These are phyloP conservation scores for Vitis hybrid DNA, from an alignment of 177 flowering plant species.

Conservation along the genomic window DNA sequence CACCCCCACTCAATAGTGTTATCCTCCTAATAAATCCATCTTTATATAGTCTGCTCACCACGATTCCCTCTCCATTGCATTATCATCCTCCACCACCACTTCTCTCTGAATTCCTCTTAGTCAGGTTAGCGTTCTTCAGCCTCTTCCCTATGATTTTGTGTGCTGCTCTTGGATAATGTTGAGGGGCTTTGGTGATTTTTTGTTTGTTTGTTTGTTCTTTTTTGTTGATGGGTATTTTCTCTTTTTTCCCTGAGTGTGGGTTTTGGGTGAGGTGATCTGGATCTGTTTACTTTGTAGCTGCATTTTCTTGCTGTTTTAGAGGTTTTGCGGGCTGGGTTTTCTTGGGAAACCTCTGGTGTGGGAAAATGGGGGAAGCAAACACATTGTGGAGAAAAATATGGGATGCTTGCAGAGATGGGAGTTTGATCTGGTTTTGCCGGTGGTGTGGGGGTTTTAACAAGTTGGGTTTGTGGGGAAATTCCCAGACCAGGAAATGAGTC, in stretches of 20 bases:
- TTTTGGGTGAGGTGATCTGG: constrained; percentile 18
- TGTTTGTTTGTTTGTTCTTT: neutral
- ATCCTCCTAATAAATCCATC: constrained; percentile 1
- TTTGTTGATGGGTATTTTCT: constrained; percentile 1
- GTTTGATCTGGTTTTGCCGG: constrained; percentile 6
- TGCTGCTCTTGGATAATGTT: neutral
- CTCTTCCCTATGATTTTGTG: constrained; percentile 4
- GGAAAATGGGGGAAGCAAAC: neutral
- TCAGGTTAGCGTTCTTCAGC: constrained; percentile 31
- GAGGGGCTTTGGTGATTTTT: neutral
- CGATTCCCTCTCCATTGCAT: constrained; percentile 15
- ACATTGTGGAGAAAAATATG: neutral
- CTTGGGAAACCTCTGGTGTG: constrained; percentile 5
- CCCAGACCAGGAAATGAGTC: neutral
- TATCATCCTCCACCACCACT: neutral
- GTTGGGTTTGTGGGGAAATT: neutral
- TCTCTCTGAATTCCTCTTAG: constrained; percentile 40
- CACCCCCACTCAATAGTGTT: constrained; percentile 5
- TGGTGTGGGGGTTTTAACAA: neutral
- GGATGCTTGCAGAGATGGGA: constrained; percentile 1
- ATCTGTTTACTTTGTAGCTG: constrained; percentile 18
- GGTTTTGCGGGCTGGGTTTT: neutral
- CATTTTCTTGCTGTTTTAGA: constrained; percentile 8
- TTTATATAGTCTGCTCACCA: constrained; percentile 21
- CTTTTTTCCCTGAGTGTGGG: too few relatives aligned